Evolutionary conservation across 2,329 filamentous ascomycete species (phyloP), one percentile per base, ranked within the genome.

Genomic region (Curvularia eragrostidis): DNA sequence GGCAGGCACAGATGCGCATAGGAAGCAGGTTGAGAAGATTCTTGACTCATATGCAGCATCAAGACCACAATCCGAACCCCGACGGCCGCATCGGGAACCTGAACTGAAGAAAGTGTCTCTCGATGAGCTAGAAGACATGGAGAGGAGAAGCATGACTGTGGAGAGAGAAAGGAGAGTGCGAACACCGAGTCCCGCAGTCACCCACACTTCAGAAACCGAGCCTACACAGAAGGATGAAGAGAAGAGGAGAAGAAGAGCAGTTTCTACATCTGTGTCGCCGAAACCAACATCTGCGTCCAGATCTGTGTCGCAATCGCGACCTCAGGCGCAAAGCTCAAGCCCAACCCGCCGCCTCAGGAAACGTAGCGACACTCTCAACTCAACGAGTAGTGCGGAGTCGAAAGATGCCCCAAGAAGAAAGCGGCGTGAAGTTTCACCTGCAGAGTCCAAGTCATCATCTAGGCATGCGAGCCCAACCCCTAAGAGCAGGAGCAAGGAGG

Each of bases 1-100:
- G 23, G 61, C 58, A 13, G 64, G 57, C 55, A 63, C 67, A 18
- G 66, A 69, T 52, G 66, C 51, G 12, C 65, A 67, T 32, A 67
- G 68, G 54, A 64, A 67, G 34, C 63, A 70, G 19, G 63, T 64
- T 2, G 67, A 70, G 32, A 65, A 56, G n/a, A 43, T 70, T 4
- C 55, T 70, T 3, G 67, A 70, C 9, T 49, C 59, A 5, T 70
- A 70, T 50, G 57, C 60, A 7, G 51, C 55, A 9, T 60, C 59
- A 13, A 48, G 62, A 43, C 36, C n/a, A 51, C 30, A 13, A 30
- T 10, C 19, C 9, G 34, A 19, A n/a, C 34, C 4, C 10, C 32
- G 32, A 5, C 47, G 21, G 23, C 21, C 32, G 23, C 23, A n/a
- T 2, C 47, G 18, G 39, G 23, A 12, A 9, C n/a, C 21, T 2